Evolutionary conservation across 768 basidiomycete species (phyloP), one percentile per base, ranked within the genome.

Genomic region (Crucibulum laeve): DNA sequence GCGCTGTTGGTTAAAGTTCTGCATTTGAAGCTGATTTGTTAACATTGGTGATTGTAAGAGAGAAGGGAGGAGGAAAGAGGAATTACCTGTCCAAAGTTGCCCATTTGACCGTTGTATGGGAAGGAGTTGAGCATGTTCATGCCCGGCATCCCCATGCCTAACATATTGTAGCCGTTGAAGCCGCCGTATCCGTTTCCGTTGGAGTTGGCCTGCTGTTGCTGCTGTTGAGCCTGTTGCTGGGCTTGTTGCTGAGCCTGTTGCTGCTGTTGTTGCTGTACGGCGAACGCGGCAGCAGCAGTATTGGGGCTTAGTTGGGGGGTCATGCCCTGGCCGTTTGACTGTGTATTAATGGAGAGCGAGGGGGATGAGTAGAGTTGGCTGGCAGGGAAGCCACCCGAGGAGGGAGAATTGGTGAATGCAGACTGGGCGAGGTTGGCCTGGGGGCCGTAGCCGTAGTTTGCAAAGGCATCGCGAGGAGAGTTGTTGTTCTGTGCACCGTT

Each of bases 401-500:
- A 64, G 33, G 74, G 67, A 22, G 74, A 74, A 59, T 63, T 70
- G 54, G 56, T 71, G 60, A 75, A 82, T 15, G 70, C 70, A 33
- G 69, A 67, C 53, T 84, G 84, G 40, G 73, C 61, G 48, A 81
- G 77, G 61, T 65, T 77, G 24, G 84, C 82, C 53, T 86, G 81
- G 14, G 84, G 81, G 17, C 87, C 87, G 56, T 91, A 91, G 50
- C 89, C 89, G 55, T 91, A 91, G 73, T 90, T 91, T 47, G 87
- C 86, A 59, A 87, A 91, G 18, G 81, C 77, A 59, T 88, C 84
- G 38, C 81, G 77, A 44, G 74, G 62, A 42, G 74, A 68, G 54
- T 56, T 57, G 45, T 48, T 60, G 43, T 59, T 58, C 39, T 62
- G 45, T 14, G 62, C 44, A 43, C 58, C 64, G 32, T 63, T 61